Evolutionary conservation across 352 stramenopile species (phyloP).

Genomic region (Blastocystis sp.): DNA sequence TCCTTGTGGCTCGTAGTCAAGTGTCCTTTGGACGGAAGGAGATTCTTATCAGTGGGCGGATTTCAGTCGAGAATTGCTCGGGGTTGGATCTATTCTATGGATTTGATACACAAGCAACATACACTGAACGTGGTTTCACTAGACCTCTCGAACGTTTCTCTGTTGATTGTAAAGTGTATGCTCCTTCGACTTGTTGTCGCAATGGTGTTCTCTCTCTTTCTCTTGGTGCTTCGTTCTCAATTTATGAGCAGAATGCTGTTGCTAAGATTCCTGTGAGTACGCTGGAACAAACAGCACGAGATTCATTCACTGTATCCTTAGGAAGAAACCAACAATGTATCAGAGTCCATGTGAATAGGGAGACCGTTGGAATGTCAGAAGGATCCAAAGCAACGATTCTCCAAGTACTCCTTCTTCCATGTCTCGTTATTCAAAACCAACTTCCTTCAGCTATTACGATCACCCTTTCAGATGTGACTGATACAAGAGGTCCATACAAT

Average conservation of each 20-base stretch:
- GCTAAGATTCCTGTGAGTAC: neutral
- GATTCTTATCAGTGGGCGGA: neutral
- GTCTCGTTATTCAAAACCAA: constrained; percentile 35
- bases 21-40: constrained; percentile 17
- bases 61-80: constrained; percentile 10
- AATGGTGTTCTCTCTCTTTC: neutral
- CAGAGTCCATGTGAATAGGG: neutral
- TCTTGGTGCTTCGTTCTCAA: neutral
- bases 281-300: neutral
- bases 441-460: neutral
- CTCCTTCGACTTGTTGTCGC: neutral
- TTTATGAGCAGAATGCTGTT: neutral
- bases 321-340: neutral
- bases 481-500: neutral
- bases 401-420: neutral
- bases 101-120: neutral
- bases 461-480: neutral
- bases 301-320: neutral
- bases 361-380: neutral
- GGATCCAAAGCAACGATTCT: neutral
- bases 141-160: neutral
- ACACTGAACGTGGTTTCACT: neutral
- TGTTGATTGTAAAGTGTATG: constrained; percentile 12
- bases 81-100: constrained; percentile 9
- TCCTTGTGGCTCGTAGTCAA: constrained; percentile 7